Base-by-base conservation (phyloP, 2,329 filamentous ascomycete genomes). In the Paramyrothecium sp. region DNA sequence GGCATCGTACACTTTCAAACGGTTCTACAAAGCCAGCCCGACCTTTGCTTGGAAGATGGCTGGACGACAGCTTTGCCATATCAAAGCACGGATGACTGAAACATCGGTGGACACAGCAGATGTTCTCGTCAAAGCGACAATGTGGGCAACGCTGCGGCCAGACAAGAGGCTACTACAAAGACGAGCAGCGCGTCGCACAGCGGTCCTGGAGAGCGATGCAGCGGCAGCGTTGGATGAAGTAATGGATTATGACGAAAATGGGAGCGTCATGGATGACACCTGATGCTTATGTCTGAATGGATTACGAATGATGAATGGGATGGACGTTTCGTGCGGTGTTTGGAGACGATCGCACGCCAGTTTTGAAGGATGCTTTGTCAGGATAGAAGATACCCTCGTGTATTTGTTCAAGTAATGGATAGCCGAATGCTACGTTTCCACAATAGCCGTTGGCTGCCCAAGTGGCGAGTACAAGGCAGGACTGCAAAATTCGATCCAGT, bases 1-100 rank as follows among this genome's bases (percentile, higher is more conserved):
- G 57, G 83, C 82, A 0, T 83, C 81, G 1, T 71, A 70, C 3
- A 68, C 74, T 3, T 84, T 82, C 64, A 75, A 75, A 47, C 46
- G 70, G n/a, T 73, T 69, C 38, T 71, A 75, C 60, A 53, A 58
- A 57, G 3, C 0, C 58, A 53, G 1, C 56, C 67, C 0, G 62
- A 47, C 0, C n/a, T 78, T 84, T 54, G 64, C 73, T 1, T 85
- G 81, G 80, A 67, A 67, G 12, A 73, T 85, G 58, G 77, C 77
- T 0, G 82, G 82, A 0, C 70, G 67, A 1, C 81, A 85, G 63
- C 71, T 85, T 2, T 76, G 73, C 8, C 67, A 67, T 34, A 71
- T 85, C 57, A 85, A 85, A 63, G 73, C 75, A 0, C 60, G 56
- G 20, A 46, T 55, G 34, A 61, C 63, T 11, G 67, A 60, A 52